Base-by-base conservation (phyloP, 495 filamentous ascomycete genomes). In the Acidiella bohemica region DNA sequence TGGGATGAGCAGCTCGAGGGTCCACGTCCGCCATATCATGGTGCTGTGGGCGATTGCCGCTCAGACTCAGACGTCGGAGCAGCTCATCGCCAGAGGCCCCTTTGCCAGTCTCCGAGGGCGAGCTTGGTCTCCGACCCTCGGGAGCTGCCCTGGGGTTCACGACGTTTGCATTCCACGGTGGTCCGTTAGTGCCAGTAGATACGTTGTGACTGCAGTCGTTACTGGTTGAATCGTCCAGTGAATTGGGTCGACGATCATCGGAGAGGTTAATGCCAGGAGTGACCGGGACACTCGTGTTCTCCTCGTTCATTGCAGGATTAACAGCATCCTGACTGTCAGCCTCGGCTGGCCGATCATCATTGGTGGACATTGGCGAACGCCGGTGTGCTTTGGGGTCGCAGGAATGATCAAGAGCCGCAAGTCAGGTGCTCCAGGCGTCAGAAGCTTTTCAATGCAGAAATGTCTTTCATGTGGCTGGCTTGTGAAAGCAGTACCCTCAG, bases 1-100 rank as follows among this genome's bases (percentile, higher is more conserved):
- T 67, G 2, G 81, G 80, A 54, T 82, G 72, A 27, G 72, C 68
- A 30, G 67, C 63, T 47, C 72, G 67, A 12, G 73, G 72, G 47
- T 80, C 71, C 29, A 72, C 57, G 22, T 78, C 72, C 3, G 63
- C 58, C 41, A 78, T 60, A 12, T 72, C 70, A 25, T 71, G 64
- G 22, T 57, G 56, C 22, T 62, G 61, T 10, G 59, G 49, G 6
- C 58, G 53, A 39, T 53, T 60, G 18, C 55, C 55, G 5, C 66
- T 61, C 22, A 75, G 51, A 51, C 73, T 83, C 53, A 83, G 59
- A 17, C 76, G 71, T 14, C 73, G 72, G 27, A 84, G 54, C 14
- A 81, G 62, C 10, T 86, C 77, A 10, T 66, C 61, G 37, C 72
- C 67, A 1, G 72, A 67, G 35, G 67, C 69, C 25, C 71, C 70